A percentile compares a stretch with the other conserved stretches of the same genome.
phyloP scores from a whole-genome alignment of 2,329 filamentous ascomycete genomes.

The Xylaria digitata region DNA sequence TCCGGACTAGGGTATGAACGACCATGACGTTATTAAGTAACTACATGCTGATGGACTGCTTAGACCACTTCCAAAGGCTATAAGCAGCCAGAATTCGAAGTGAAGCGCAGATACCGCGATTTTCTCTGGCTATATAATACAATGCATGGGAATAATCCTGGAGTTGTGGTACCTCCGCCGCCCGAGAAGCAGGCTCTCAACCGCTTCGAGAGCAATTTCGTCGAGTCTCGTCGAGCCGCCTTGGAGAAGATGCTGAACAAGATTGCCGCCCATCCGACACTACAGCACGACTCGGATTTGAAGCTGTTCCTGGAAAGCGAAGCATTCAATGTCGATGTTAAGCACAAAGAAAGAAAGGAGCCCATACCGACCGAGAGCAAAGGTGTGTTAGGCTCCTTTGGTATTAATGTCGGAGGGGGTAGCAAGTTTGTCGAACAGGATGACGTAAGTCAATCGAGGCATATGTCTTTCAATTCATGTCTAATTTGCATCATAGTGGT shows the following conservation, averaged over 20 bases:
- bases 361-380: constrained; percentile 89
- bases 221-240: constrained; percentile 89
- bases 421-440: constrained; percentile 98
- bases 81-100: constrained; percentile 89
- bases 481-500: constrained; percentile 74
- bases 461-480: background rate
- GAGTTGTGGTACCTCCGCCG: constrained; percentile 92
- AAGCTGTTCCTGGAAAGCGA: constrained; percentile 98
- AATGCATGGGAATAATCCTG: constrained; percentile 92
- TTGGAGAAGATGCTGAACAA: constrained; percentile 99
- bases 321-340: constrained; percentile 93
- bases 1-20: constrained; percentile 82
- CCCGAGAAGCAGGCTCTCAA: constrained; percentile 98
- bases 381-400: constrained; percentile 88
- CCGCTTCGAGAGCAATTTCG: constrained; percentile 95
- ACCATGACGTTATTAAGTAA: background rate
- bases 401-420: constrained; percentile 78
- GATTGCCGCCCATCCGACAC: constrained; percentile 84
- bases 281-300: constrained; percentile 92
- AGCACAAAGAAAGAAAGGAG: constrained; percentile 95
- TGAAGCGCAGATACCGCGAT: constrained; percentile 93
- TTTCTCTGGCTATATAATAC: constrained; percentile 98
- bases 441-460: constrained; percentile 70
- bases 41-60: constrained; percentile 30
- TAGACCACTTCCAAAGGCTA: constrained; percentile 97